Percentiles rank a stretch among this genome's conserved stretches.
phyloP scores from a whole-genome alignment of 352 stramenopile species.

The Phytopythium cucurbitacearum region DNA sequence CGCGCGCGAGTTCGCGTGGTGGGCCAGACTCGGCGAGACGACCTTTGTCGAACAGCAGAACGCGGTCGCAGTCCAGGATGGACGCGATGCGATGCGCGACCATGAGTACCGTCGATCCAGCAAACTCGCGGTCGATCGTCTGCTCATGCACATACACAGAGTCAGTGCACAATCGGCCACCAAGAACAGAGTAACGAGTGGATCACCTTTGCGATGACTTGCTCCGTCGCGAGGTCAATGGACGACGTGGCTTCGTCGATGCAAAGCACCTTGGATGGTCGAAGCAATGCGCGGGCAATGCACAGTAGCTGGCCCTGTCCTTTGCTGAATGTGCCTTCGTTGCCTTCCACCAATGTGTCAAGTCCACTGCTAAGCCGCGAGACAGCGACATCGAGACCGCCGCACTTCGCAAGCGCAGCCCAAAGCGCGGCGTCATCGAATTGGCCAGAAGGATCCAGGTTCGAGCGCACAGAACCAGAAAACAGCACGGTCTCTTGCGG shows the following conservation, averaged over 20 bases:
- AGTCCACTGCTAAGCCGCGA: constrained; percentile 40
- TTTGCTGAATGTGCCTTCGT: constrained; percentile 58
- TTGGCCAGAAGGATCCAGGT: constrained; percentile 64
- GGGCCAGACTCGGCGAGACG: constrained; percentile 44
- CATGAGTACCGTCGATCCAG: constrained; percentile 92
- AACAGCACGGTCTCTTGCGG: constrained; percentile 85
- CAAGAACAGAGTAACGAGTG: neutral
- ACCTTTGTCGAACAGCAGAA: constrained; percentile 64
- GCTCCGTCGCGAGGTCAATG: constrained; percentile 89
- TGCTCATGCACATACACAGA: constrained; percentile 14
- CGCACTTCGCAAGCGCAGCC: constrained; percentile 42
- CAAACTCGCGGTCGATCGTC: constrained; percentile 92
- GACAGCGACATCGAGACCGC: constrained; percentile 36
- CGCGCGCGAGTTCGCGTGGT: constrained; percentile 24
- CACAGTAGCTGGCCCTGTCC: constrained; percentile 76
- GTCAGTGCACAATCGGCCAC: neutral
- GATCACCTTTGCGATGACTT: constrained; percentile 59
- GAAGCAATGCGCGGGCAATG: constrained; percentile 77
- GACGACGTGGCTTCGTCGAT: constrained; percentile 90
- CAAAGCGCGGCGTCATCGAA: constrained; percentile 55
- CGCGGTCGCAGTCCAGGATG: constrained; percentile 92
- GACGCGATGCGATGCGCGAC: constrained; percentile 97
- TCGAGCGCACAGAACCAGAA: constrained; percentile 73
- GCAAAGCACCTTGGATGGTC: constrained; percentile 91
- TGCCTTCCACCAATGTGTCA: constrained; percentile 36